phyloP scores from a whole-genome alignment of 371 early-diverging fungal genomes.

The Mortierella sp. region DNA sequence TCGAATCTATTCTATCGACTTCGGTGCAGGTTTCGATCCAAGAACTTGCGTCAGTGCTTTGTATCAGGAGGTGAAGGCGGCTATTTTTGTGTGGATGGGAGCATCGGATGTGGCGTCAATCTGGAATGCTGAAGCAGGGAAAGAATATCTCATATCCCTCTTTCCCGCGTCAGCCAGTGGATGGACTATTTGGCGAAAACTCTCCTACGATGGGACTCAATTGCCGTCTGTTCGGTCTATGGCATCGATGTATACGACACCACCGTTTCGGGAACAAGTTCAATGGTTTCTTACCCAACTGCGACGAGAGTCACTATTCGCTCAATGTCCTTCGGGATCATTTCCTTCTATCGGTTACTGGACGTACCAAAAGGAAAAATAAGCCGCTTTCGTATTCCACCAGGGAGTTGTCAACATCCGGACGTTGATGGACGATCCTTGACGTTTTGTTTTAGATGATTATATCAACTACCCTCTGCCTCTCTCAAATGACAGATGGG shows the following conservation, averaged over 20 bases:
- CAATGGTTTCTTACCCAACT: neutral
- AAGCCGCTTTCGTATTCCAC: slow-evolving; percentile 8
- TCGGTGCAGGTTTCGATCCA: neutral
- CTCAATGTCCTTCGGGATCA: slow-evolving; percentile 10
- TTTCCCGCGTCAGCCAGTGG: neutral
- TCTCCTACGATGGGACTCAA: slow-evolving; percentile 10
- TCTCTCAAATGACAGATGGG: too few relatives aligned
- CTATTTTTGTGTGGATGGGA: slow-evolving; percentile 13
- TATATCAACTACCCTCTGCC: slow-evolving; percentile 11
- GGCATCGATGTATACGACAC: slow-evolving; percentile 9
- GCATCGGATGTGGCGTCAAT: slow-evolving; percentile 7
- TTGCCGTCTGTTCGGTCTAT: neutral
- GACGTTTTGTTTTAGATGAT: slow-evolving; percentile 7
- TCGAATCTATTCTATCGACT: neutral
- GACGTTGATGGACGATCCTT: slow-evolving; percentile 8
- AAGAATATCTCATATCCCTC: slow-evolving; percentile 1
- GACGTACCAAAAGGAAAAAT: neutral
- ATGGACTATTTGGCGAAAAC: neutral
- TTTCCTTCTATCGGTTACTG: neutral
- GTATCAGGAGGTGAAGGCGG: slow-evolving; percentile 3
- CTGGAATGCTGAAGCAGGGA: slow-evolving; percentile 24
- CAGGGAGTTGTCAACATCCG: slow-evolving; percentile 14
- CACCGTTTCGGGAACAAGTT: slow-evolving; percentile 9
- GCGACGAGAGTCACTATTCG: neutral
- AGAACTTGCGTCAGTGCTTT: neutral